A percentile compares a stretch with the other conserved stretches of the same genome.
Evolutionary conservation across 768 basidiomycete genomes (phyloP).

Genomic region (Chiua virens): DNA sequence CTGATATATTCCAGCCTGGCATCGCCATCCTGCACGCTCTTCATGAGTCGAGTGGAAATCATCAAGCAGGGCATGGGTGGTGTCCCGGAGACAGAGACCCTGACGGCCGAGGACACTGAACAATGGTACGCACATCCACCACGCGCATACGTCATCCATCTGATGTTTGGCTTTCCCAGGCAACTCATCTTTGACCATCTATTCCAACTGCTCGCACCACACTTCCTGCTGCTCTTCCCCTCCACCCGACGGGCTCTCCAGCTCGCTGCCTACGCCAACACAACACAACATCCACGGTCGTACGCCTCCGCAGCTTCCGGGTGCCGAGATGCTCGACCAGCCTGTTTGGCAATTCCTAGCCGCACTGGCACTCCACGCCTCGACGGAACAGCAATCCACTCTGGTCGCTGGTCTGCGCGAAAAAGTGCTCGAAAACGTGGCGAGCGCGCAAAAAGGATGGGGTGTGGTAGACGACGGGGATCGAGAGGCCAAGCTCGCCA

Average conservation of each 20-base stretch:
- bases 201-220: constrained; percentile 74
- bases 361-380: constrained; percentile 81
- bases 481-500: constrained; percentile 74
- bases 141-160: neutral
- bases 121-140: constrained; percentile 62
- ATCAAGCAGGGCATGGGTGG: constrained; percentile 71
- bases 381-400: constrained; percentile 82
- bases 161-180: constrained; percentile 46
- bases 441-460: constrained; percentile 76
- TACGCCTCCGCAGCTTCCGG: constrained; percentile 58
- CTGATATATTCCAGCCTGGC: constrained; percentile 65
- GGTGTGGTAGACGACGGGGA: constrained; percentile 65
- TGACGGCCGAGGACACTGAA: constrained; percentile 71
- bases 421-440: constrained; percentile 90
- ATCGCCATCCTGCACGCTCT: constrained; percentile 86
- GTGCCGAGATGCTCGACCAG: constrained; percentile 71
- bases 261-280: constrained; percentile 35
- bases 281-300: constrained; percentile 46
- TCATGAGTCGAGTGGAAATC: constrained; percentile 90
- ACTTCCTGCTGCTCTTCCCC: constrained; percentile 83
- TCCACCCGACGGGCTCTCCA: constrained; percentile 69
- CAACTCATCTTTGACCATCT: constrained; percentile 85
- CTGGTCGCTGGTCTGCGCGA: constrained; percentile 86
- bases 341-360: constrained; percentile 96
- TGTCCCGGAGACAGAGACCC: constrained; percentile 55